Evolutionary conservation across 169 alveolate species (phyloP).

Genomic region (Ichthyophthirius multifiliis): DNA sequence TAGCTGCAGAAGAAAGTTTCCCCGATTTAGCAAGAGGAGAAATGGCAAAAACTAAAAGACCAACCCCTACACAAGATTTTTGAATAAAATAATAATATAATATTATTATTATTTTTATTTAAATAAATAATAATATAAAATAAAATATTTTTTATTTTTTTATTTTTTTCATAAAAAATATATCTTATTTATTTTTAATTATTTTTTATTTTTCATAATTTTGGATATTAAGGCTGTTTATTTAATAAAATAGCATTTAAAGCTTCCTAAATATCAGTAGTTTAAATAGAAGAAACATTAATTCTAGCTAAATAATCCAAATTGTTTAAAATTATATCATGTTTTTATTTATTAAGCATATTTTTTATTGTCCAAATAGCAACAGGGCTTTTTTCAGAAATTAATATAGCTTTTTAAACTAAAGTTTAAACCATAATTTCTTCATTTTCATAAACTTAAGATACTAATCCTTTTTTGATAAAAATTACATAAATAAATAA

Average conservation of each 20-base stretch:
- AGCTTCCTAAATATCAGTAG: constrained; percentile 30
- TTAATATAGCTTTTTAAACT: constrained; percentile 38
- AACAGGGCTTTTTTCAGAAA: constrained; percentile 61
- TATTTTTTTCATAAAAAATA: too few relatives aligned
- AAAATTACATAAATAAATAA: background rate
- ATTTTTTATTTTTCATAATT: constrained; percentile 9
- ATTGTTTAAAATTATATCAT: constrained; percentile 26
- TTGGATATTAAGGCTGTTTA: constrained; percentile 15
- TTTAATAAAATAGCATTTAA: constrained; percentile 5
- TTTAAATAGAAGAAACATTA: constrained; percentile 26
- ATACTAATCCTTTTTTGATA: constrained; percentile 29
- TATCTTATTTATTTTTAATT: too few relatives aligned
- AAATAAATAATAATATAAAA: too few relatives aligned
- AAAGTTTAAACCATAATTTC: constrained; percentile 34
- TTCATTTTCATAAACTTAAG: constrained; percentile 37
- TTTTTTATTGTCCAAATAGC: constrained; percentile 49
- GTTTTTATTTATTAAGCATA: constrained; percentile 41
- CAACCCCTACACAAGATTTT: background rate
- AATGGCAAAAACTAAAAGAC: constrained; percentile 31
- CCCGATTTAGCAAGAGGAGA: constrained; percentile 49
- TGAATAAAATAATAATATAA: background rate
- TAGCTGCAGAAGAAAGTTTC: constrained; percentile 40
- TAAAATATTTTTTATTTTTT: too few relatives aligned
- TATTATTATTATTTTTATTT: too few relatives aligned
- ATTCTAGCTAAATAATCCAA: constrained; percentile 39